Evolutionary conservation across 164 flowering plant species (phyloP).

Genomic region (Hamamelis virginiana): DNA sequence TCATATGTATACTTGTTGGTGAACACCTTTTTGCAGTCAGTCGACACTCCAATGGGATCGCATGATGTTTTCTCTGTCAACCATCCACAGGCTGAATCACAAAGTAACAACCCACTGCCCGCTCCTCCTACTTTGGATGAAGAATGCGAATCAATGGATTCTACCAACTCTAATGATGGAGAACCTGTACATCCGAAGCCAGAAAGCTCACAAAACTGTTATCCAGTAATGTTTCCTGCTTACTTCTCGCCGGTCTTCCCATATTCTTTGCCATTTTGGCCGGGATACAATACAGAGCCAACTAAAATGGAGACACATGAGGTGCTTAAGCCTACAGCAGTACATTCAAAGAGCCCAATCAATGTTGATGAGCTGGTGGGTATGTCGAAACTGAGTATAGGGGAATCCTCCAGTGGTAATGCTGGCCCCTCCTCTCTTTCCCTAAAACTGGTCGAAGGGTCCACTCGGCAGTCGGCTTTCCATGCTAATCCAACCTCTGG

Average conservation of each 20-base stretch:
- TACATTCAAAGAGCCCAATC: slow-evolving; percentile 73
- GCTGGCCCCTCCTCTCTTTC: slow-evolving; percentile 53
- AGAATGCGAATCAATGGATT: slow-evolving; percentile 87
- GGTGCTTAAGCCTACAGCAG: slow-evolving; percentile 78
- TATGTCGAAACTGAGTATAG: slow-evolving; percentile 75
- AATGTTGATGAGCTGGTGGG: slow-evolving; percentile 83
- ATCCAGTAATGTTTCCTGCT: slow-evolving; percentile 62
- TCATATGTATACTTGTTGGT: neutral
- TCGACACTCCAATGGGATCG: slow-evolving; percentile 46
- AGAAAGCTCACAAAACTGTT: slow-evolving; percentile 44
- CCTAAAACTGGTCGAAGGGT: slow-evolving; percentile 53
- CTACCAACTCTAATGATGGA: slow-evolving; percentile 62
- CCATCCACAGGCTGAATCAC: slow-evolving; percentile 43
- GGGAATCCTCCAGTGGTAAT: slow-evolving; percentile 53
- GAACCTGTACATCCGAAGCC: slow-evolving; percentile 36
- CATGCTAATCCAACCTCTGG: slow-evolving; percentile 59
- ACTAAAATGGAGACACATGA: slow-evolving; percentile 51
- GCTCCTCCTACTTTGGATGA: slow-evolving; percentile 53
- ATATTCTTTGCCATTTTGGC: slow-evolving; percentile 57
- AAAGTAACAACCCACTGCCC: slow-evolving; percentile 34
- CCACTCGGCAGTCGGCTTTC: slow-evolving; percentile 77
- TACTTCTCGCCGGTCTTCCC: slow-evolving; percentile 65
- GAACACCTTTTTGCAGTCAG: slow-evolving; percentile 42
- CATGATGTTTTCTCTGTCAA: slow-evolving; percentile 46
- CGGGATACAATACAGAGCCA: slow-evolving; percentile 36